Evolutionary conservation across 805 yeast genomes (phyloP).

Genomic region (Jamesozyma spencerorum): DNA sequence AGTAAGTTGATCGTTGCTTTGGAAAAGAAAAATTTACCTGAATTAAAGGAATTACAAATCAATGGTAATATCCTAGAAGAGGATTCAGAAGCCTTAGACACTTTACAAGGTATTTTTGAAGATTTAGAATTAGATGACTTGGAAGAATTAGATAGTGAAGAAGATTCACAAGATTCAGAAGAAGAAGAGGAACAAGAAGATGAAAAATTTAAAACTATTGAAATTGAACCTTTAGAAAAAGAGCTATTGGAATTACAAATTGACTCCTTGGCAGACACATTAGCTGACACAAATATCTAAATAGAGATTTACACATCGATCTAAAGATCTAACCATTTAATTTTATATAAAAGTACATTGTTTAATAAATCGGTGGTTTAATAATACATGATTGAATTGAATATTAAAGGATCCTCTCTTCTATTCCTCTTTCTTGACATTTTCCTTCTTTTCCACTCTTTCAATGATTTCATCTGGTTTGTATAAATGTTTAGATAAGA

Average conservation of each 20-base stretch:
- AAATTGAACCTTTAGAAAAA: constrained; percentile 33
- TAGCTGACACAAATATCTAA: constrained; percentile 45
- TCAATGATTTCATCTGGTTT: constrained; percentile 25
- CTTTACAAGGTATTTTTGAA: constrained; percentile 56
- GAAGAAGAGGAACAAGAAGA: constrained; percentile 31
- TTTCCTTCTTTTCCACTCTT: background rate
- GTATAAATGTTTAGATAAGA: constrained; percentile 42
- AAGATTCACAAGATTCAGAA: constrained; percentile 36
- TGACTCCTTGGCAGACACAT: constrained; percentile 44
- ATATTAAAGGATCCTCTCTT: too few relatives aligned
- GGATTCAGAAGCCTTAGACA: constrained; percentile 62
- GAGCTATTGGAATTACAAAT: constrained; percentile 34
- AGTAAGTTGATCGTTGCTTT: constrained; percentile 41
- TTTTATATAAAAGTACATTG: too few relatives aligned
- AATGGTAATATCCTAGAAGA: constrained; percentile 93
- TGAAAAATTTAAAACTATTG: constrained; percentile 43
- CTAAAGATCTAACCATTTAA: too few relatives aligned
- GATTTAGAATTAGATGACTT: constrained; percentile 90
- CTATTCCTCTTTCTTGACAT: background rate
- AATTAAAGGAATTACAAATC: constrained; percentile 61
- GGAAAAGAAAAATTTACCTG: constrained; percentile 46
- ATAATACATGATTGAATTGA: too few relatives aligned
- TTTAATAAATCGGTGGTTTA: too few relatives aligned
- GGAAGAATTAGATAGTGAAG: constrained; percentile 67
- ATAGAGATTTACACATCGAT: too few relatives aligned